A percentile compares a stretch with the other conserved stretches of the same genome.
Evolutionary conservation across 1,139 yeast species (phyloP).

Genomic region (Candida labiduridarum): DNA sequence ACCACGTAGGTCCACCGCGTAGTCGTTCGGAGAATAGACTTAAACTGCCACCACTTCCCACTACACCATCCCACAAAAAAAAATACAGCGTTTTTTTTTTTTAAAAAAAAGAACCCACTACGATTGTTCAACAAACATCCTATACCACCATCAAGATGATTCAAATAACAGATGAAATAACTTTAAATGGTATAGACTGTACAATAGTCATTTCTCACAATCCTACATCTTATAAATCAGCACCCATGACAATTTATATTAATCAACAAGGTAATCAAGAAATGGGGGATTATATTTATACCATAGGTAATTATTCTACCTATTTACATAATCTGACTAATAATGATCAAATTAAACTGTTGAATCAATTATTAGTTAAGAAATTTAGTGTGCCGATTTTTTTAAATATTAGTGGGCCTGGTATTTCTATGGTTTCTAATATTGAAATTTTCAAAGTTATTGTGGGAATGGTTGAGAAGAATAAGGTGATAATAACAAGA

Average conservation of each 20-base stretch:
- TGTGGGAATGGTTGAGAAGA: conserved; percentile 3
- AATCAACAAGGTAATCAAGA: conserved; percentile 17
- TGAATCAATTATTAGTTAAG: conserved; percentile 18
- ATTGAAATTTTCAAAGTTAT: conserved; percentile 11
- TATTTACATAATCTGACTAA: conserved; percentile 11
- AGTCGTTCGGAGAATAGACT: no score
- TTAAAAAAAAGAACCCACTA: no score
- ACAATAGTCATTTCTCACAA: conserved; percentile 11
- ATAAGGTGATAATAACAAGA: neutral
- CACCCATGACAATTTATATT: conserved; percentile 21
- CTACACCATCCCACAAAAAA: neutral
- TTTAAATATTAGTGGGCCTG: conserved; percentile 16
- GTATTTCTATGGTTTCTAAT: conserved; percentile 5
- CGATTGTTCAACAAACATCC: no score
- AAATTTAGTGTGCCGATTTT: conserved; percentile 20
- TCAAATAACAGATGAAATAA: conserved; percentile 10
- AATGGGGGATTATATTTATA: conserved; percentile 22
- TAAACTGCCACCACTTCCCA: no score
- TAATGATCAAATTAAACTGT: conserved; percentile 14
- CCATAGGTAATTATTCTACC: conserved; percentile 19
- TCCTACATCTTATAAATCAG: conserved; percentile 1
- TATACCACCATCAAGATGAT: conserved; percentile 6
- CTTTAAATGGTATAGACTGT: conserved; percentile 10
- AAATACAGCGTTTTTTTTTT: no score
- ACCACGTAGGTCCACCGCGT: no score